Conservation (phyloP, 768 basidiomycete genomes). For the Chlorophyllum brunneum region DNA sequence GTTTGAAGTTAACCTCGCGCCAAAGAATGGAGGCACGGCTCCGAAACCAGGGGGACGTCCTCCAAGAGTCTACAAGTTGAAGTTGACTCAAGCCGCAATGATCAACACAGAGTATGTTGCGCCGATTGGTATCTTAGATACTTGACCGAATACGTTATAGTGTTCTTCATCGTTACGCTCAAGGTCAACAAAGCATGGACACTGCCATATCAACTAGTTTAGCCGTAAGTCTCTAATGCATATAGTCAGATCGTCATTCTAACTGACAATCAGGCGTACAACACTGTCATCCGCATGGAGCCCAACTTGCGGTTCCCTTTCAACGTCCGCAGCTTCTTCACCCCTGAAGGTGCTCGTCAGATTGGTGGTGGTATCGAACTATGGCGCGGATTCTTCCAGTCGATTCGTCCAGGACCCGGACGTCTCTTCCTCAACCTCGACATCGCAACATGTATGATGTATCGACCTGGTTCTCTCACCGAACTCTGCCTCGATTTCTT, state of each 20-base stretch:
- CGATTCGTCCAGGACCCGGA: constrained; percentile 63
- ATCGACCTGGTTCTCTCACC: constrained; percentile 57
- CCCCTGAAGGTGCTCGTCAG: constrained; percentile 40
- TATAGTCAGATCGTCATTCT: neutral
- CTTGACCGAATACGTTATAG: constrained; percentile 27
- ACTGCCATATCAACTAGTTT: constrained; percentile 53
- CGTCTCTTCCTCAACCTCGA: constrained; percentile 72
- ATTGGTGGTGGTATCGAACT: constrained; percentile 64
- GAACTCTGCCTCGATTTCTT: constrained; percentile 57
- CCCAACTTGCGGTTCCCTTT: constrained; percentile 66
- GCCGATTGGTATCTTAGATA: neutral
- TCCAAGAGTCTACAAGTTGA: constrained; percentile 65
- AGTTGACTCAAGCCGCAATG: constrained; percentile 48
- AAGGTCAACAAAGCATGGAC: constrained; percentile 58
- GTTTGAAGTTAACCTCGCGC: constrained; percentile 59
- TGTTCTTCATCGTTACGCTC: constrained; percentile 53
- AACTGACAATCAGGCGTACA: constrained; percentile 48
- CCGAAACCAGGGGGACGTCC: constrained; percentile 27
- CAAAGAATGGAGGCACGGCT: constrained; percentile 30
- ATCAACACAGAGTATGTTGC: constrained; percentile 26
- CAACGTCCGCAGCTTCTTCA: constrained; percentile 75
- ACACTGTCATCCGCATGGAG: constrained; percentile 73
- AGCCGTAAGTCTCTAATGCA: constrained; percentile 36
- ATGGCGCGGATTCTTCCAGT: constrained; percentile 83
- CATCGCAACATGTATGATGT: constrained; percentile 76